Evolutionary conservation across 179 eudicot species (phyloP).

Genomic region (Gypsophila paniculata): DNA sequence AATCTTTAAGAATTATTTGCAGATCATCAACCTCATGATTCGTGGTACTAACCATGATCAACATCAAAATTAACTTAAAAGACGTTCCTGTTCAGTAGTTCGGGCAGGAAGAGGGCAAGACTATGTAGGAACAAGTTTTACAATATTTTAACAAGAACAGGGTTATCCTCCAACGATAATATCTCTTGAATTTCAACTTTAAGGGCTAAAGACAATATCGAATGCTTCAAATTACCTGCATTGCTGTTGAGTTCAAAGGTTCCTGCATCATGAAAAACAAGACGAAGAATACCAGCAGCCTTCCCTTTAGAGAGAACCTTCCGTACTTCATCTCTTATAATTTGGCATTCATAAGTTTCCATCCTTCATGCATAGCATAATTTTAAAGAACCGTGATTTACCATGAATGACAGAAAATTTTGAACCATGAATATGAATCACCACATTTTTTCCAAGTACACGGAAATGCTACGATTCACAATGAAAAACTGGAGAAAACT

Average conservation of each 20-base stretch:
- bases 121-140: background rate
- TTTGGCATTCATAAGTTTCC: slow-evolving; percentile 34
- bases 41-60: background rate
- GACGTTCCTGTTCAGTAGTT: background rate
- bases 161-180: background rate
- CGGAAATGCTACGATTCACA: background rate
- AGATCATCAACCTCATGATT: background rate
- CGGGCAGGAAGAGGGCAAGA: background rate
- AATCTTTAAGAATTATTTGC: background rate
- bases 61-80: background rate
- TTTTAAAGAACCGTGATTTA: background rate
- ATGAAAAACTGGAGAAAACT: slow-evolving; percentile 5
- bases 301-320: slow-evolving; percentile 73
- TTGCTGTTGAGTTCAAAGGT: slow-evolving; percentile 59
- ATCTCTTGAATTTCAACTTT: background rate
- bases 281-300: slow-evolving; percentile 94
- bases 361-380: slow-evolving; percentile 26
- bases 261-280: slow-evolving; percentile 98
- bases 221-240: slow-evolving; percentile 43
- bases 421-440: background rate
- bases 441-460: background rate
- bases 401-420: background rate
- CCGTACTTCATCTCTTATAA: slow-evolving; percentile 58
- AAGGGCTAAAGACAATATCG: background rate
- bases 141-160: background rate